Conservation (phyloP, 176 grass and related monocot species). For the Neostapfia colusana region DNA sequence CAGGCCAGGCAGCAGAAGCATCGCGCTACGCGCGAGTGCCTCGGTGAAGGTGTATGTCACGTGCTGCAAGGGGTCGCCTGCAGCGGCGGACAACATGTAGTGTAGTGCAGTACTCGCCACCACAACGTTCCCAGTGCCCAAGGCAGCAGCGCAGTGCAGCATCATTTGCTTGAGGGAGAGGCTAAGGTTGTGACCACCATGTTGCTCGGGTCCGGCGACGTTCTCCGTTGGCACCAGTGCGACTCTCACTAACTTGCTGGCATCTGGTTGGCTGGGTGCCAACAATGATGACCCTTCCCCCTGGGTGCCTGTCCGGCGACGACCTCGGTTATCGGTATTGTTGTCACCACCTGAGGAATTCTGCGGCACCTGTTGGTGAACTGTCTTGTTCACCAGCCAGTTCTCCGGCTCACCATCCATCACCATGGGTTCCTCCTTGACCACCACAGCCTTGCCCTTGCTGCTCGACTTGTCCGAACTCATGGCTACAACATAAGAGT, state of each 20-base stretch:
- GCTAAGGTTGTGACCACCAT: background rate
- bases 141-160: constrained; percentile 34
- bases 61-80: constrained; percentile 52
- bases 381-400: background rate
- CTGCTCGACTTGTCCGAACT: no score
- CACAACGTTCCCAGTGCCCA: constrained; percentile 18
- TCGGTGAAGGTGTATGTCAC: constrained; percentile 41
- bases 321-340: no score
- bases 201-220: background rate
- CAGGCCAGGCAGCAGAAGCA: constrained; percentile 45
- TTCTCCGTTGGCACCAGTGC: background rate
- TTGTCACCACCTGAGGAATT: no score
- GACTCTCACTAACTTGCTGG: background rate
- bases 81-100: constrained; percentile 24
- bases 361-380: background rate
- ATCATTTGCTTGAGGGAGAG: background rate
- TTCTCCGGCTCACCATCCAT: no score
- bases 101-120: constrained; percentile 23
- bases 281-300: background rate
- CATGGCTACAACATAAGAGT: no score
- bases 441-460: no score
- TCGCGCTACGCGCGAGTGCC: constrained; percentile 41
- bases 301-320: background rate
- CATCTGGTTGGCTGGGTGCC: background rate
- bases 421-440: no score